A percentile compares a stretch with the other conserved stretches of the same genome.
phyloP scores from a whole-genome alignment of 257 asterid species.

The Nicotiana obtusifolia region DNA sequence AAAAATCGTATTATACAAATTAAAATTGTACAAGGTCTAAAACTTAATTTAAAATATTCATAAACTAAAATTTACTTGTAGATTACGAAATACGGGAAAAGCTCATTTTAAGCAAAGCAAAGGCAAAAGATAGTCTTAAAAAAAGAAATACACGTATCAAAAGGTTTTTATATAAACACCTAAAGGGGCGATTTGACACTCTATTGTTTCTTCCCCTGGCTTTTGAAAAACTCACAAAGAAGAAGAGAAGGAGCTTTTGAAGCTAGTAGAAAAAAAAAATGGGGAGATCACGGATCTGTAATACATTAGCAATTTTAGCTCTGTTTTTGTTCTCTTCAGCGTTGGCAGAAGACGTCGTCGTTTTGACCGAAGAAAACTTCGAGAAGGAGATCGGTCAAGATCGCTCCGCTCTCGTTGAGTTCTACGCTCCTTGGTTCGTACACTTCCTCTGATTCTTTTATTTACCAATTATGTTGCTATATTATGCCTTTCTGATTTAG shows the following conservation, averaged over 20 bases:
- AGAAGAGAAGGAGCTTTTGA: background rate
- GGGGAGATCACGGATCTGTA: constrained; percentile 41
- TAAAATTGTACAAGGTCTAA: background rate
- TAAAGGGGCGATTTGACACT: background rate
- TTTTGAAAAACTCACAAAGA: background rate
- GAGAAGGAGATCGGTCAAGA: constrained; percentile 86
- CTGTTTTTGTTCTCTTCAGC: constrained; percentile 39
- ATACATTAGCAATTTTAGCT: constrained; percentile 26
- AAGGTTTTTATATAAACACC: background rate
- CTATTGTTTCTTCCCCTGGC: background rate
- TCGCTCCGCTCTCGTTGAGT: constrained; percentile 86
- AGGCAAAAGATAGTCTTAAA: background rate
- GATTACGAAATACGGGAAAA: background rate
- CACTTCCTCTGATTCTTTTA: background rate
- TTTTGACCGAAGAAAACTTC: constrained; percentile 76
- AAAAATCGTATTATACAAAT: background rate
- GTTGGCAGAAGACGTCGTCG: constrained; percentile 61
- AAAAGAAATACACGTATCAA: background rate
- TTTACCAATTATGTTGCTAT: background rate
- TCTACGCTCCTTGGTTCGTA: constrained; percentile 84
- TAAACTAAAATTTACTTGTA: background rate
- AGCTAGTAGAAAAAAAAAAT: constrained; percentile 18
- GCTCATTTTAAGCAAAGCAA: background rate
- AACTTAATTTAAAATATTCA: background rate
- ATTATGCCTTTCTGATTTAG: background rate